These are phyloP conservation scores for Boletus reticuloceps DNA, from an alignment of 768 basidiomycete species.

Conservation along the genomic window DNA sequence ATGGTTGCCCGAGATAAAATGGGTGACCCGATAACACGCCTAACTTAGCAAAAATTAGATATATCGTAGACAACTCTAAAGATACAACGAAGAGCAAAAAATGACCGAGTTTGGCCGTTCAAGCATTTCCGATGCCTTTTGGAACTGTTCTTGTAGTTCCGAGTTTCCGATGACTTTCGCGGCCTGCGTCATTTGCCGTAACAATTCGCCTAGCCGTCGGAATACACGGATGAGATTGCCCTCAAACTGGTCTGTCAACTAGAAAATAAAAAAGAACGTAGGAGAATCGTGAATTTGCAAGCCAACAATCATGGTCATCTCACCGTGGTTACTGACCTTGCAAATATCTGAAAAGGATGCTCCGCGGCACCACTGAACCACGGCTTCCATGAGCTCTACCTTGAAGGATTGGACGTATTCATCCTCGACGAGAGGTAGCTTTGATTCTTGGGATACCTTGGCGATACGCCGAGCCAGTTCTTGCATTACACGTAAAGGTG, in stretches of 20 bases:
- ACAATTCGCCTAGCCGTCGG: slow-evolving; percentile 87
- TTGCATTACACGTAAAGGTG: slow-evolving; percentile 91
- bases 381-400: slow-evolving; percentile 97
- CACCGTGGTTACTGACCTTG: slow-evolving; percentile 56
- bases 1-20: no score
- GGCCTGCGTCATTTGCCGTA: slow-evolving; percentile 94
- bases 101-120: slow-evolving; percentile 93
- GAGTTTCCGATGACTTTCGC: slow-evolving; percentile 96
- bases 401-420: slow-evolving; percentile 97
- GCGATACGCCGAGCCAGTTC: slow-evolving; percentile 94
- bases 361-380: slow-evolving; percentile 97
- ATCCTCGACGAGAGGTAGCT: slow-evolving; percentile 84
- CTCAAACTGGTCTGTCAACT: slow-evolving; percentile 97
- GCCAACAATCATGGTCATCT: background rate
- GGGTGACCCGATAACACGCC: background rate
- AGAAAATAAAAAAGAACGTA: background rate
- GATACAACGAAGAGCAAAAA: slow-evolving; percentile 83
- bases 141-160: slow-evolving; percentile 93
- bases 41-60: no score
- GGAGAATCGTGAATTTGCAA: background rate
- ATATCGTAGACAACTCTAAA: no score
- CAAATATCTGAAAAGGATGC: slow-evolving; percentile 94
- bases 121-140: slow-evolving; percentile 87
- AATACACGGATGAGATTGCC: slow-evolving; percentile 96
- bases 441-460: slow-evolving; percentile 94